Evolutionary conservation across 495 filamentous ascomycete species (phyloP), one percentile per base, ranked within the genome.

Genomic region (Elasticomyces elasticus): DNA sequence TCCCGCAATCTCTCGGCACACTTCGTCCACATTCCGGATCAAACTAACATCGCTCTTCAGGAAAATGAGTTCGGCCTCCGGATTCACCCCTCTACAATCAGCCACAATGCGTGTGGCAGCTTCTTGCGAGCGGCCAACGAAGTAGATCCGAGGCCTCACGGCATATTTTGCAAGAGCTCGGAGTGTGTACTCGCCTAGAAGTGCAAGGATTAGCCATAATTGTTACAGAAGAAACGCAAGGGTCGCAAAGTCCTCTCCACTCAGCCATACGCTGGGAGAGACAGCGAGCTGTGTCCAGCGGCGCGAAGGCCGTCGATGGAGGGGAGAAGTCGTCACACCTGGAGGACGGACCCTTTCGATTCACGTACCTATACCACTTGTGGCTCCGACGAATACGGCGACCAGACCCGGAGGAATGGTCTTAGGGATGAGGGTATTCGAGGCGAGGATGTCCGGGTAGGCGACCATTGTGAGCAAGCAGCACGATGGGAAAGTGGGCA

Each of bases 341-440:
- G n/a, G n/a, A n/a, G n/a, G n/a, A n/a, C n/a, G n/a, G n/a, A n/a
- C n/a, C n/a, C n/a, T n/a, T n/a, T n/a, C n/a, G n/a, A n/a, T n/a
- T n/a, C n/a, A n/a, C n/a, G n/a, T n/a, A n/a, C n/a, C n/a, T n/a
- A 76, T 74, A 20, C 72, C 72, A 26, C 58, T 63, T 6, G 72
- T 73, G 23, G 55, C 71, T 31, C 71, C 70, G 5, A 72, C 66
- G 44, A 75, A 74, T 41, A 74, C 61, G 19, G 68, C 71, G 1
- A 51, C 46, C 10, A 56, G 22, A 23, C 60, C 9, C 69, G 46
- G 5, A 33, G 54, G 46, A 12, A 17, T 35, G 12, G 35, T 4
- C 12, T 41, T 43, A 11, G 17, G 7, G 15, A 52, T n/a, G 66
- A 24, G 26, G 25, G 37, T 15, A 33, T 58, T 58, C 15, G 55